These are phyloP conservation scores for Hanseniaspora lachancei DNA, from an alignment of 805 yeast genomes.

Conservation along the genomic window DNA sequence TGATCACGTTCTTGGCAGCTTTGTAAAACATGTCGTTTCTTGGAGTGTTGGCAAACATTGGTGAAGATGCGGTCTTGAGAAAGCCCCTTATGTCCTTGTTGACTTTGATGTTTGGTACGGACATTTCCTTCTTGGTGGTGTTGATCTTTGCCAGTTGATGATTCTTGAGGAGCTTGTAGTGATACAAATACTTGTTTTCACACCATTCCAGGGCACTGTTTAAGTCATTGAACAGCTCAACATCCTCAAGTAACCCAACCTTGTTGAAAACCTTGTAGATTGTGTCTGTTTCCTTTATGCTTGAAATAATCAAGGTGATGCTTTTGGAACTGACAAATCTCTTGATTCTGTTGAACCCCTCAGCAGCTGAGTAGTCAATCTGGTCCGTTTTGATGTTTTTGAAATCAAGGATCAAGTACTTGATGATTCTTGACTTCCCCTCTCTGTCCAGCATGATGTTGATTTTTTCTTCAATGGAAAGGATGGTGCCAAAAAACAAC, in stretches of 20 bases:
- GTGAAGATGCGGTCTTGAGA: not conserved
- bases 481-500: constrained; percentile 88
- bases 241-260: constrained; percentile 61
- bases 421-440: constrained; percentile 41
- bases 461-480: constrained; percentile 70
- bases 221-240: constrained; percentile 56
- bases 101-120: not conserved
- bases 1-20: constrained; percentile 29
- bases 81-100: not conserved
- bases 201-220: constrained; percentile 93
- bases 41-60: constrained; percentile 25
- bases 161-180: constrained; percentile 28
- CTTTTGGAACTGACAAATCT: constrained; percentile 57
- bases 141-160: constrained; percentile 9
- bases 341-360: constrained; percentile 78
- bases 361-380: constrained; percentile 91
- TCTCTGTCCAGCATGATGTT: constrained; percentile 49
- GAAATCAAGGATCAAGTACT: constrained; percentile 74
- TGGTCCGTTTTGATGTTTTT: constrained; percentile 55
- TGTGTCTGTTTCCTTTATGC: constrained; percentile 54
- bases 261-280: constrained; percentile 63
- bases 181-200: constrained; percentile 66
- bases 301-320: constrained; percentile 63
- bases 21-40: constrained; percentile 31
- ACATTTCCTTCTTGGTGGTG: not conserved